Evolutionary conservation across 2,329 filamentous ascomycete species (phyloP).

Genomic region (Ambrosiella xylebori): DNA sequence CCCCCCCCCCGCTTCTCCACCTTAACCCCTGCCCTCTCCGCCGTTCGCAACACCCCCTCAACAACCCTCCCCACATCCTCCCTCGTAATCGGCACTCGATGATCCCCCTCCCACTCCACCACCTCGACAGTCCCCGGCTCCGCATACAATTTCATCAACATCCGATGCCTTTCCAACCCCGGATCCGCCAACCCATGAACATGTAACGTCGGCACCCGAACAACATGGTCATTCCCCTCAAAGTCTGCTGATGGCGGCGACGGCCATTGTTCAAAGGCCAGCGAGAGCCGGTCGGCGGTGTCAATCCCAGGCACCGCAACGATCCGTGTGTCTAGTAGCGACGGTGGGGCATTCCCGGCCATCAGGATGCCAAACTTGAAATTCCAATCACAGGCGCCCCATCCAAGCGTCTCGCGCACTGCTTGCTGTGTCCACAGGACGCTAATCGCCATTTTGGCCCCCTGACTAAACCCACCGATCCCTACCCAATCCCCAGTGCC

Average conservation of each 20-base stretch:
- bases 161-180: constrained; percentile 40
- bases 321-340: constrained; percentile 28
- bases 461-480: constrained; percentile 49
- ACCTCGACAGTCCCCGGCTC: constrained; percentile 33
- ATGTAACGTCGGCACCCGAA: constrained; percentile 45
- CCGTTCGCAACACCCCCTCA: constrained; percentile 33
- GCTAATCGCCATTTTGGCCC: constrained; percentile 43
- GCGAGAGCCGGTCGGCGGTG: constrained; percentile 18
- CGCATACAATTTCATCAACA: constrained; percentile 42
- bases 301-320: constrained; percentile 15
- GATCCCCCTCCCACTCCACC: constrained; percentile 57
- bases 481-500: constrained; percentile 41
- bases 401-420: constrained; percentile 22
- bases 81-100: constrained; percentile 52
- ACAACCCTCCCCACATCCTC: constrained; percentile 44
- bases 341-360: constrained; percentile 42
- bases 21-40: constrained; percentile 16
- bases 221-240: constrained; percentile 24
- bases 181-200: constrained; percentile 47
- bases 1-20: background rate
- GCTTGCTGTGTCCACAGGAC: constrained; percentile 46
- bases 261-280: constrained; percentile 27
- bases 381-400: constrained; percentile 17
- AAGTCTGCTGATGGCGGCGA: constrained; percentile 13
- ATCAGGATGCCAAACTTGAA: constrained; percentile 46